Percentiles rank a stretch among this genome's conserved stretches.
Evolutionary conservation across 176 grass and related monocot species (phyloP).

Genomic region (Oryza rufipogon): DNA sequence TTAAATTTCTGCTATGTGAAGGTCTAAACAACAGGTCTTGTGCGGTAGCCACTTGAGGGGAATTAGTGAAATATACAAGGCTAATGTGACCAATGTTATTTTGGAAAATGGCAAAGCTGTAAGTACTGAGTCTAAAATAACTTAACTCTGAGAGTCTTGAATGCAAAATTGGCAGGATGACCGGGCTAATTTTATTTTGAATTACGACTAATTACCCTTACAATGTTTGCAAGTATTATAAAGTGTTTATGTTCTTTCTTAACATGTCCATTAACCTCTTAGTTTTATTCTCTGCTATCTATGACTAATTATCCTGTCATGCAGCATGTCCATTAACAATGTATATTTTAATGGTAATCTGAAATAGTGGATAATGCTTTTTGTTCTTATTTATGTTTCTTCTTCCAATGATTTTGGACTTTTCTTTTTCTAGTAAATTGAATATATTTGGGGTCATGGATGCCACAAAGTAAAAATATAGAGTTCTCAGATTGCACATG

Average conservation of each 20-base stretch:
- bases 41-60: no score
- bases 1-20: no score
- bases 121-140: not conserved
- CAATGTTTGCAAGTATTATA: not conserved
- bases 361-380: no score
- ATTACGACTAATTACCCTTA: slow-evolving; percentile 7
- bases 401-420: not conserved
- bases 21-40: no score
- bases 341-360: no score
- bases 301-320: not conserved
- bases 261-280: slow-evolving; percentile 20
- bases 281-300: slow-evolving; percentile 9
- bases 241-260: slow-evolving; percentile 8
- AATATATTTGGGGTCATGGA: not conserved
- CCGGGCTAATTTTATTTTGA: slow-evolving; percentile 42
- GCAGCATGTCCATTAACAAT: not conserved
- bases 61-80: no score
- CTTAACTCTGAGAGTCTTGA: slow-evolving; percentile 1
- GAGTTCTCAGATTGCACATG: not conserved
- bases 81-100: no score
- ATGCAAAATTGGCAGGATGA: slow-evolving; percentile 55
- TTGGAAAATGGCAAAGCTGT: no score
- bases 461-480: not conserved
- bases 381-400: no score
- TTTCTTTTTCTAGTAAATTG: not conserved